These are phyloP conservation scores for Fraxinus dipetala DNA, from an alignment of 305 asterid genomes.

Conservation along the genomic window DNA sequence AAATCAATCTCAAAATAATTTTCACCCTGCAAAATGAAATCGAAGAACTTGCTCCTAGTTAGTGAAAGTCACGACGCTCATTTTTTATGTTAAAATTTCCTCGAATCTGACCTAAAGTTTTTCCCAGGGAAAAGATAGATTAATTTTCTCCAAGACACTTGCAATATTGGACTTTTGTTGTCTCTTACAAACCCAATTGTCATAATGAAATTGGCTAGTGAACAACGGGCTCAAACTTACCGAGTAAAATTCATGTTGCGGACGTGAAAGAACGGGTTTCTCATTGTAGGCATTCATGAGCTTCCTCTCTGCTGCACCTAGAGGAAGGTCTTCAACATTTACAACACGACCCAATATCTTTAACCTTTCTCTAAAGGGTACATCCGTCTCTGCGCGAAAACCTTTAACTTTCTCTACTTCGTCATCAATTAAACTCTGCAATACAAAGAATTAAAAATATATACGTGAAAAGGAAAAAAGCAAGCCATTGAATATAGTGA, in stretches of 20 bases:
- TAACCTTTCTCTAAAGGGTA: slow-evolving; percentile 80
- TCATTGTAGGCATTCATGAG: slow-evolving; percentile 95
- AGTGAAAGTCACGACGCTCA: background rate
- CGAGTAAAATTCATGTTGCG: slow-evolving; percentile 82
- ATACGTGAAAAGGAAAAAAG: background rate
- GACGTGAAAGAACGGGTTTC: slow-evolving; percentile 97
- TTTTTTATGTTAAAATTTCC: background rate
- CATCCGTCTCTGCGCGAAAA: slow-evolving; percentile 62
- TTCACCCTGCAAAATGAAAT: slow-evolving; percentile 57
- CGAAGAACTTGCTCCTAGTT: background rate
- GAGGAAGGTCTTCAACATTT: slow-evolving; percentile 83
- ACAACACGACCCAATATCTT: slow-evolving; percentile 90
- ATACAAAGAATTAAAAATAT: slow-evolving; percentile 6
- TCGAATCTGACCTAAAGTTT: background rate
- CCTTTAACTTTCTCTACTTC: slow-evolving; percentile 85
- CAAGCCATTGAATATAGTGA: background rate
- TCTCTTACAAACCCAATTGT: background rate
- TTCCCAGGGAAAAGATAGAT: background rate
- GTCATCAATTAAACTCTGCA: slow-evolving; percentile 71
- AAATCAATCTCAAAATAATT: slow-evolving; percentile 89
- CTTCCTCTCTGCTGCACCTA: slow-evolving; percentile 91
- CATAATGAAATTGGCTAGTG: background rate
- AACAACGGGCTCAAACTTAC: slow-evolving; percentile 30
- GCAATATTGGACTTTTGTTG: background rate
- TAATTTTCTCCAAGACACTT: background rate